Percentiles rank a stretch among this genome's conserved stretches.
Evolutionary conservation across 2,329 filamentous ascomycete genomes (phyloP).

Genomic region (Colletotrichum euphorbiae): DNA sequence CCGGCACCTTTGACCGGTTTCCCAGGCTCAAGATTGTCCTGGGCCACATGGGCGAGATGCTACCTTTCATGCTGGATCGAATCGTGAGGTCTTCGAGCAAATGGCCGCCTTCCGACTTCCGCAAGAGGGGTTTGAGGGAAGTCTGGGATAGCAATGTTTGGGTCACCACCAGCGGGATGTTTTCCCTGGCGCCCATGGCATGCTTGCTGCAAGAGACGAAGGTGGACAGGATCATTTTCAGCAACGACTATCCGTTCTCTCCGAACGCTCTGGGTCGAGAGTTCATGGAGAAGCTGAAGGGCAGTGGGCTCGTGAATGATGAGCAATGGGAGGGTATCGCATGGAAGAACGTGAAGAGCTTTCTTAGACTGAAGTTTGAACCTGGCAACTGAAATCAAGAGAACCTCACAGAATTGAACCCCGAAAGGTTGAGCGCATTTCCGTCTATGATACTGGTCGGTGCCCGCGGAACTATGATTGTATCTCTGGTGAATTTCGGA

Average conservation of each 20-base stretch:
- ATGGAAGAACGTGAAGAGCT: constrained; percentile 61
- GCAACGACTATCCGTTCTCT: constrained; percentile 68
- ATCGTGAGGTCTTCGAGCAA: constrained; percentile 42
- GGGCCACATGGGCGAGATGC: constrained; percentile 57
- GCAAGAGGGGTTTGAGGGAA: constrained; percentile 54
- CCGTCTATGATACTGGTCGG: no score
- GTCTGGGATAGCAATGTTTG: constrained; percentile 69
- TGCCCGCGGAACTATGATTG: no score
- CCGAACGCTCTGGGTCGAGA: constrained; percentile 59
- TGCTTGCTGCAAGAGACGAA: constrained; percentile 57
- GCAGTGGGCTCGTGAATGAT: constrained; percentile 60
- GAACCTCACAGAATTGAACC: no score
- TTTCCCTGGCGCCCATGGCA: constrained; percentile 60
- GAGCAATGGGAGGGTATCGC: constrained; percentile 63
- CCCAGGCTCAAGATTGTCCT: constrained; percentile 53
- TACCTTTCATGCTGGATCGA: constrained; percentile 67
- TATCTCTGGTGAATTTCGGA: no score
- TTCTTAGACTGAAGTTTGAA: constrained; percentile 51
- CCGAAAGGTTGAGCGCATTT: no score
- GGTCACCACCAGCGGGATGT: constrained; percentile 67
- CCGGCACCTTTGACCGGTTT: constrained; percentile 50
- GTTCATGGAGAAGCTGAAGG: constrained; percentile 61
- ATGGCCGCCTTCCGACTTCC: constrained; percentile 44
- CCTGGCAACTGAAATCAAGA: background rate
- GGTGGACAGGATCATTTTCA: constrained; percentile 64